Base-by-base conservation (phyloP, 257 asterid species). In the Prunella vulgaris region DNA sequence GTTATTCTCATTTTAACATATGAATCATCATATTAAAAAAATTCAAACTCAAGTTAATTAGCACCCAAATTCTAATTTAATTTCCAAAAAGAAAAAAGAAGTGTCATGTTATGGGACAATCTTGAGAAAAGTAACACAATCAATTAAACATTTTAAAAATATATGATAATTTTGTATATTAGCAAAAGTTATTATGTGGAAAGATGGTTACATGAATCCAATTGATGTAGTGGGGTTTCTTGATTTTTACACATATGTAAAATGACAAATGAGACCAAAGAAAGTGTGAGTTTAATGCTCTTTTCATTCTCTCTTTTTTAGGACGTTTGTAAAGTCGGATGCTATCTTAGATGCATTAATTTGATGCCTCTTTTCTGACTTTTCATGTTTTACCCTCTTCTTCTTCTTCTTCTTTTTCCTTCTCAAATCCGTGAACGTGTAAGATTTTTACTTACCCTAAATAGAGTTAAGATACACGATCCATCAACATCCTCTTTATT, bases 361-460 rank as follows among this genome's bases (percentile, higher is more conserved):
- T 49, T 51, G 53, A 48, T 73, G 40, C 13, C 58, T 1, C 1
- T 68, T 74, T 52, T 62, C 1, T 56, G 7, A 40, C 68, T 21
- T 64, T 46, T 54, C 58, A 73, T 21, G 32, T 56, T 51, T 56
- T 10, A 24, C 27, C 5, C 20, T 49, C 8, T 17, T 60, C 7
- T 14, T 61, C 60, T 18, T 10, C 5, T n/a, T 49, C 8, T 17
- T 60, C 7, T 14, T 61, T 68, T 18, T 10, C 66, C 28, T 13
- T 51, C 10, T 6, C 3, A 60, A 68, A 27, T 17, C 44, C 38
- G 32, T 18, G 38, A 59, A 49, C 15, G 24, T 21, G 62, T 44
- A 32, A 44, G 13, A 46, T 58, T 74, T 46, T 62, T 48, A 74
- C 67, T 49, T 27, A 67, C 67, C 71, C 57, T 27, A 33, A 66